These are phyloP conservation scores for Daldinia childiae DNA, from an alignment of 495 filamentous ascomycete species.

Conservation along the genomic window DNA sequence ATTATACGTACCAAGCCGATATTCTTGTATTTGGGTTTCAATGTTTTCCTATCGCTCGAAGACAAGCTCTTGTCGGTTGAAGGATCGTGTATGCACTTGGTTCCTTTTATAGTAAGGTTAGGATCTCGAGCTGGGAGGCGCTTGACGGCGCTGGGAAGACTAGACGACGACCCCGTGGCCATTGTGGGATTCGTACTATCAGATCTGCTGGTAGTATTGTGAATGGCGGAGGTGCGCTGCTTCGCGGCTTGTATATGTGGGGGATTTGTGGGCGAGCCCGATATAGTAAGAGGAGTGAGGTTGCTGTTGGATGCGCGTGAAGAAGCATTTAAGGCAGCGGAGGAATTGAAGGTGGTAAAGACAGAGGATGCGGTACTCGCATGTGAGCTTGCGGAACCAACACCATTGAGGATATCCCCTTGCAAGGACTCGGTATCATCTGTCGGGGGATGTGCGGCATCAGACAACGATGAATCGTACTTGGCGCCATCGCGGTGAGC, in stretches of 20 bases:
- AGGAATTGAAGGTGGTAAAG: constrained; percentile 65
- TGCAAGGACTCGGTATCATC: constrained; percentile 68
- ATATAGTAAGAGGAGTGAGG: constrained; percentile 79
- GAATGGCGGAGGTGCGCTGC: constrained; percentile 50
- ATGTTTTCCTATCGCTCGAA: constrained; percentile 68
- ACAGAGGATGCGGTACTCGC: constrained; percentile 71
- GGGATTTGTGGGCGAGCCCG: constrained; percentile 76
- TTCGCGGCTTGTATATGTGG: constrained; percentile 56
- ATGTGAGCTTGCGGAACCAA: constrained; percentile 73
- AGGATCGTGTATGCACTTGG: constrained; percentile 78
- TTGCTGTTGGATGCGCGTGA: constrained; percentile 60
- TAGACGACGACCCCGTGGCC: constrained; percentile 34
- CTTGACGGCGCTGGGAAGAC: constrained; percentile 52
- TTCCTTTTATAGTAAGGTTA: constrained; percentile 70
- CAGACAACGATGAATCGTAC: constrained; percentile 51
- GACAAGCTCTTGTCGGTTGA: constrained; percentile 63
- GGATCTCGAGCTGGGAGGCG: constrained; percentile 70
- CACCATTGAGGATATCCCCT: constrained; percentile 70
- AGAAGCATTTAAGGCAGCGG: constrained; percentile 59
- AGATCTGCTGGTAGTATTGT: constrained; percentile 39
- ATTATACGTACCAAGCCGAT: constrained; percentile 72
- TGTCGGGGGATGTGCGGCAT: constrained; percentile 49
- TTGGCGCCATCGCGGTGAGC: constrained; percentile 47
- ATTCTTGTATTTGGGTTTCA: constrained; percentile 74
- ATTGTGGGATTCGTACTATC: constrained; percentile 40